Conservation (phyloP, 352 stramenopile genomes). For the Phytophthora pluvialis region DNA sequence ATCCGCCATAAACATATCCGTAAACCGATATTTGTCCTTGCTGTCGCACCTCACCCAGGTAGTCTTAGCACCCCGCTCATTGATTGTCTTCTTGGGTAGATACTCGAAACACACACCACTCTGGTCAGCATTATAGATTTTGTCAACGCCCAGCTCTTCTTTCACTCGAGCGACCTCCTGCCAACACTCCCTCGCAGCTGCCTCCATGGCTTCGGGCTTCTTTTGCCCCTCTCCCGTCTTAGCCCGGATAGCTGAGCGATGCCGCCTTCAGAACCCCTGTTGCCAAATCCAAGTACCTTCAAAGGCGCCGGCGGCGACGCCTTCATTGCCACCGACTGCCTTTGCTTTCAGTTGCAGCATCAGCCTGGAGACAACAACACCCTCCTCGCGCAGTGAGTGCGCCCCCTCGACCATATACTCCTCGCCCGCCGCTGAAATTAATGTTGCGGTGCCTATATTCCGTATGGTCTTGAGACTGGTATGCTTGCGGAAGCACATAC, state of each 20-base stretch:
- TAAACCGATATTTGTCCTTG: constrained; percentile 7
- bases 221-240: constrained; percentile 3
- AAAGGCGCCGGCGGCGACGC: constrained; percentile 1
- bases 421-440: not conserved
- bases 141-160: constrained; percentile 8
- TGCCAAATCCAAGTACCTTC: constrained; percentile 2
- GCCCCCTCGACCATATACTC: constrained; percentile 3
- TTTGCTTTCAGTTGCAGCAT: constrained; percentile 4
- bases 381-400: not conserved
- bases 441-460: not conserved
- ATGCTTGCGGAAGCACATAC: not conserved
- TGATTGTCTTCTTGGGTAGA: too few species aligned
- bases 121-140: constrained; percentile 18
- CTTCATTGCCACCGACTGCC: not conserved
- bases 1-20: constrained; percentile 10
- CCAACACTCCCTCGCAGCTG: constrained; percentile 7
- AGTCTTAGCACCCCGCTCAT: not conserved
- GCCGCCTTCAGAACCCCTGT: constrained; percentile 2
- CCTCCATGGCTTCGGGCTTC: not conserved
- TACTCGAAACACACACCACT: constrained; percentile 10
- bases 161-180: not conserved
- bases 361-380: not conserved
- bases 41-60: constrained; percentile 6
- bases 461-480: not conserved
- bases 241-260: not conserved